These are phyloP conservation scores for Fusarium chaquense DNA, from an alignment of 2,329 filamentous ascomycete genomes.

Conservation along the genomic window DNA sequence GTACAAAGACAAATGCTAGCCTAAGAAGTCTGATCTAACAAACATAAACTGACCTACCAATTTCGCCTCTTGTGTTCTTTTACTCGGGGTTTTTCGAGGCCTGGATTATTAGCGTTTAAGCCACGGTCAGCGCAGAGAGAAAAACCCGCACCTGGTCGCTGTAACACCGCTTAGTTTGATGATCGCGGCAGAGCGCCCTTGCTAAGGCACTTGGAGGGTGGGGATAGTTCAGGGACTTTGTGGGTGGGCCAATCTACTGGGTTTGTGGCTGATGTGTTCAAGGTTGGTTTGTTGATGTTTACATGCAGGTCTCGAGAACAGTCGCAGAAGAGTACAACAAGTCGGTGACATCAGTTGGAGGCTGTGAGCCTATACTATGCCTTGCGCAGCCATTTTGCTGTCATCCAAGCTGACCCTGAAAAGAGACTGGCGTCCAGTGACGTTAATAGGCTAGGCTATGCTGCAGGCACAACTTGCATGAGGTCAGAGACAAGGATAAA, in stretches of 20 bases:
- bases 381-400: slow-evolving; percentile 15
- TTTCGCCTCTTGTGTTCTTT: neutral
- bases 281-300: slow-evolving; percentile 37
- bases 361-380: slow-evolving; percentile 23
- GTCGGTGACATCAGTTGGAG: slow-evolving; percentile 28
- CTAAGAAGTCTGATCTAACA: neutral
- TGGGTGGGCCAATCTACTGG: slow-evolving; percentile 22
- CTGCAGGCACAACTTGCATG: slow-evolving; percentile 35
- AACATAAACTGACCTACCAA: neutral
- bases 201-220: slow-evolving; percentile 10
- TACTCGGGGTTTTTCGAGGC: neutral
- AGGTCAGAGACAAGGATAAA: slow-evolving; percentile 5
- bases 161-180: slow-evolving; percentile 2
- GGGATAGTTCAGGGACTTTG: slow-evolving; percentile 14
- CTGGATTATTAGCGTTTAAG: slow-evolving; percentile 28
- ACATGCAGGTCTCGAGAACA: slow-evolving; percentile 10
- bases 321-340: neutral
- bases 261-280: slow-evolving; percentile 24
- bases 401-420: slow-evolving; percentile 19
- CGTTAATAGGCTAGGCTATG: slow-evolving; percentile 21
- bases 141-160: neutral
- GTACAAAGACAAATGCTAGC: neutral
- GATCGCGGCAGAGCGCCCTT: slow-evolving; percentile 29
- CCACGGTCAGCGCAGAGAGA: slow-evolving; percentile 20
- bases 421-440: neutral